phyloP scores from a whole-genome alignment of 768 basidiomycete species.

The Lentinula raphanica region DNA sequence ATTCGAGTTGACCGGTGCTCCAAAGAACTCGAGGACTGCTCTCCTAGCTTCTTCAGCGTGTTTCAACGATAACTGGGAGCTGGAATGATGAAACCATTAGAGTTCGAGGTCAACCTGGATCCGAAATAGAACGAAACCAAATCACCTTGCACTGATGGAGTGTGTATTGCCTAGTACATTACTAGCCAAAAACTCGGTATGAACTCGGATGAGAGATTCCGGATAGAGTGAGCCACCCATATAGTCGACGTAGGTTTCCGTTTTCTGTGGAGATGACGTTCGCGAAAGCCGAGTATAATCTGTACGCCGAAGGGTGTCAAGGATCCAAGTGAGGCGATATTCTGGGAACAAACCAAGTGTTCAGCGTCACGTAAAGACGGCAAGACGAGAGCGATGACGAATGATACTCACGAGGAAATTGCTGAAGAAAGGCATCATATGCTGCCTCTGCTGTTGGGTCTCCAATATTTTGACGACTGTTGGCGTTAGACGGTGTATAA shows the following conservation, averaged over 20 bases:
- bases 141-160: constrained; percentile 73
- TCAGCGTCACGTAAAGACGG: neutral
- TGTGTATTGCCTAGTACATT: constrained; percentile 80
- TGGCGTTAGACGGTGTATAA: constrained; percentile 21
- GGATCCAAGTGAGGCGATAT: constrained; percentile 64
- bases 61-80: constrained; percentile 65
- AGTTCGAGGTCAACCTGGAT: constrained; percentile 6
- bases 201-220: constrained; percentile 66
- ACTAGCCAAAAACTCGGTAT: constrained; percentile 61
- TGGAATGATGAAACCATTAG: constrained; percentile 18
- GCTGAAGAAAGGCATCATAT: constrained; percentile 42
- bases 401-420: constrained; percentile 16
- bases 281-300: constrained; percentile 59
- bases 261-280: constrained; percentile 18
- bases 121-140: constrained; percentile 11
- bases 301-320: constrained; percentile 60
- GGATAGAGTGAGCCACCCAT: constrained; percentile 84
- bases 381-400: constrained; percentile 19
- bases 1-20: constrained; percentile 42
- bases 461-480: constrained; percentile 22
- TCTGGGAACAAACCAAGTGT: constrained; percentile 31
- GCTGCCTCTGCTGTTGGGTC: constrained; percentile 26
- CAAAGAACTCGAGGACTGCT: constrained; percentile 72
- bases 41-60: constrained; percentile 66
- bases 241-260: constrained; percentile 80